A percentile compares a stretch with the other conserved stretches of the same genome.
phyloP scores from a whole-genome alignment of 2,329 filamentous ascomycete genomes.

The Nothopassalora personata region DNA sequence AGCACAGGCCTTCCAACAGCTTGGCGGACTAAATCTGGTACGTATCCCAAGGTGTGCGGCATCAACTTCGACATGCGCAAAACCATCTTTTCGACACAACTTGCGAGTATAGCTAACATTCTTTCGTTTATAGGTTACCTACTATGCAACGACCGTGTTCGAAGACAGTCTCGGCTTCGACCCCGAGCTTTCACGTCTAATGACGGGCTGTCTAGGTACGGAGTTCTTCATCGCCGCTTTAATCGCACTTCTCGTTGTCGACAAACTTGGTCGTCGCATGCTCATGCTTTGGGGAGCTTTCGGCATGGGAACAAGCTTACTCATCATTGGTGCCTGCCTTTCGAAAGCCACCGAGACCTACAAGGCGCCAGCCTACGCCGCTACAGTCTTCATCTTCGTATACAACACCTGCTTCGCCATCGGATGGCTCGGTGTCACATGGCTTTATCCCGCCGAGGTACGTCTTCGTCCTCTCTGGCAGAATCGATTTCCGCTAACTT shows the following conservation, averaged over 20 bases:
- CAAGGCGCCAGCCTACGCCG: conserved; percentile 19
- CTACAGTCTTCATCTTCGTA: conserved; percentile 29
- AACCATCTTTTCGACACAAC: too few relatives aligned
- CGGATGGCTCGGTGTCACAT: conserved; percentile 30
- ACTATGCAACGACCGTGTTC: conserved; percentile 47
- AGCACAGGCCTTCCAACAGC: conserved; percentile 43
- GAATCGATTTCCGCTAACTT: too few relatives aligned
- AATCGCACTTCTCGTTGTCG: conserved; percentile 56
- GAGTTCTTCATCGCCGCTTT: conserved; percentile 24
- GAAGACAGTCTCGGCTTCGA: conserved; percentile 13
- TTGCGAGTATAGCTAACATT: too few relatives aligned
- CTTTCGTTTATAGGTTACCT: conserved; percentile 24
- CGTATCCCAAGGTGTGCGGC: conserved; percentile 5
- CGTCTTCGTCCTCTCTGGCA: too few relatives aligned
- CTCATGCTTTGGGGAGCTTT: conserved; percentile 28
- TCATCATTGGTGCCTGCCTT: conserved; percentile 17
- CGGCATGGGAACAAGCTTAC: conserved; percentile 26
- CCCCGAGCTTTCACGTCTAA: conserved; percentile 15
- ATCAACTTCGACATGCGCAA: background rate
- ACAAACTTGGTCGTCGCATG: conserved; percentile 51
- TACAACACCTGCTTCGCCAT: conserved; percentile 23
- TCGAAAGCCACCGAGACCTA: conserved; percentile 3
- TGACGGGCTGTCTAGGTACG: conserved; percentile 21
- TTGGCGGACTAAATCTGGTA: conserved; percentile 15
- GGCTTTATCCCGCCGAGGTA: conserved; percentile 35